phyloP scores from a whole-genome alignment of 1,284 basidiomycete species.

The Pisolithus thermaeus region DNA sequence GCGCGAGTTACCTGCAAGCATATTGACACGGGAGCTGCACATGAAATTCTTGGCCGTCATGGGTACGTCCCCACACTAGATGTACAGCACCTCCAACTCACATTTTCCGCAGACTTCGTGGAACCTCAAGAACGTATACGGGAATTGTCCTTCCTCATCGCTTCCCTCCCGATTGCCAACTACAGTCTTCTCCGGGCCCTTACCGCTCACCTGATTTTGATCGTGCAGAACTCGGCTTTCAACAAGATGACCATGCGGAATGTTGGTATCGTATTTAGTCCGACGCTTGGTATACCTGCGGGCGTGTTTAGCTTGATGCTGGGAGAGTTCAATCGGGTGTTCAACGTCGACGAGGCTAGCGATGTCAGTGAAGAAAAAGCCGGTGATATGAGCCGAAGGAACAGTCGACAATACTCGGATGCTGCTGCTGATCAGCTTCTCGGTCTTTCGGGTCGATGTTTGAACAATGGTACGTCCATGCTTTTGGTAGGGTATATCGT shows the following conservation, averaged over 20 bases:
- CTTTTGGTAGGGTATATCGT: conserved; percentile 8
- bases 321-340: conserved; percentile 84
- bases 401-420: conserved; percentile 75
- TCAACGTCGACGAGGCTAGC: conserved; percentile 59
- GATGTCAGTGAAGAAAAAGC: conserved; percentile 32
- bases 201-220: conserved; percentile 92
- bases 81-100: conserved; percentile 2
- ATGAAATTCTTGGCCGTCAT: conserved; percentile 85
- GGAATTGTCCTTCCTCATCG: conserved; percentile 84
- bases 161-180: conserved; percentile 84
- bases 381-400: conserved; percentile 49
- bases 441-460: conserved; percentile 61
- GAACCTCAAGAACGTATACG: conserved; percentile 83
- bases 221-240: conserved; percentile 82
- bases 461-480: conserved; percentile 45
- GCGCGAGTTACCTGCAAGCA: conserved; percentile 85
- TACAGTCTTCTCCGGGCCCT: conserved; percentile 91
- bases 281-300: conserved; percentile 91
- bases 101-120: conserved; percentile 62
- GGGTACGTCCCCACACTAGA: conserved; percentile 48
- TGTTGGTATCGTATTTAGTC: conserved; percentile 96
- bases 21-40: conserved; percentile 89
- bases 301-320: conserved; percentile 93
- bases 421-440: conserved; percentile 73
- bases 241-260: conserved; percentile 99